A percentile compares a stretch with the other conserved stretches of the same genome.
Conservation (phyloP, 495 filamentous ascomycete genomes). For the Penicillium angulare region DNA sequence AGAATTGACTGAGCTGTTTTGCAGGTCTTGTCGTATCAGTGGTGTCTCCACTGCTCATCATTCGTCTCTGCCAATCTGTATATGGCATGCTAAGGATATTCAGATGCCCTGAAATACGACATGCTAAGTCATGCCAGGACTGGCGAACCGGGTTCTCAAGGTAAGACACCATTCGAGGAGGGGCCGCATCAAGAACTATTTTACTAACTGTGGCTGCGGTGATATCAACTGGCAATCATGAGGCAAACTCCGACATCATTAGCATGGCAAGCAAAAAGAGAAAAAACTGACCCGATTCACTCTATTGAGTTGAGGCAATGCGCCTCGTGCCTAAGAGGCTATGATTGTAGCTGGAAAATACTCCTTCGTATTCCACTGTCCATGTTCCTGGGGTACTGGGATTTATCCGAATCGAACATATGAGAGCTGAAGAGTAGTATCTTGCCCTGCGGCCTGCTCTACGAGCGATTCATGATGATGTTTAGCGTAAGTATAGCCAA, state of each 20-base stretch:
- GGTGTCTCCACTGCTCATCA: neutral
- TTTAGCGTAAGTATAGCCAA: neutral
- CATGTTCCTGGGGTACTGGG: neutral
- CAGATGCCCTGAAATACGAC: neutral
- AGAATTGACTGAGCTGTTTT: neutral
- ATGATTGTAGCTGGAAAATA: neutral
- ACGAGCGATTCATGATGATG: neutral
- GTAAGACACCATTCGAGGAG: neutral
- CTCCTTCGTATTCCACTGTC: neutral
- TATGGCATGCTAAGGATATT: neutral
- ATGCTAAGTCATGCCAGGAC: neutral
- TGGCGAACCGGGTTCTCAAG: neutral
- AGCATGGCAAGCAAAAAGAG: too few species aligned
- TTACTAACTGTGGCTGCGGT: too few species aligned
- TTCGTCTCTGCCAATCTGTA: neutral
- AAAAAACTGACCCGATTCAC: too few species aligned
- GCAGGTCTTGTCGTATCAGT: neutral
- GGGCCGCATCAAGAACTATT: too few species aligned
- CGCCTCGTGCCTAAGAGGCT: neutral
- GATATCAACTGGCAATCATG: too few species aligned
- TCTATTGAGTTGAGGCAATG: neutral
- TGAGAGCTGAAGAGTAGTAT: too few species aligned
- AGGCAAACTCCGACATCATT: too few species aligned
- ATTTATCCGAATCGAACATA: neutral
- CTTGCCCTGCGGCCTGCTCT: too few species aligned